phyloP scores from a whole-genome alignment of 2,329 filamentous ascomycete genomes.

The Pseudopyricularia javanii region DNA sequence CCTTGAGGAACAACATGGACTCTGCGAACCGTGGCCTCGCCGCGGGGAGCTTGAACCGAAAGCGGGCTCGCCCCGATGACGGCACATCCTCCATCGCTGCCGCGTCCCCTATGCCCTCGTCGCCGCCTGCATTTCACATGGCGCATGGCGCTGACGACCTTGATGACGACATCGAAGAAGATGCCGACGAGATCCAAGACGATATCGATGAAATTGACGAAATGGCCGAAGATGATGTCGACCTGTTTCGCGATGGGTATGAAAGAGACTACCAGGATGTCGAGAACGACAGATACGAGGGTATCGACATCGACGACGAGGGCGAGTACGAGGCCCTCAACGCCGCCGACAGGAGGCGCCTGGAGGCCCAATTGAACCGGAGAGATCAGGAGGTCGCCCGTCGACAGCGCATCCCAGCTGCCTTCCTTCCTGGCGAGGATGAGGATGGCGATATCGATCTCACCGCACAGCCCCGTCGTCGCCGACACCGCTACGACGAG shows the following conservation, averaged over 20 bases:
- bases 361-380: constrained; percentile 62
- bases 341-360: constrained; percentile 50
- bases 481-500: constrained; percentile 86
- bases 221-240: constrained; percentile 68
- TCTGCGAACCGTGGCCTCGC: constrained; percentile 66
- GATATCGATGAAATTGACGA: constrained; percentile 70
- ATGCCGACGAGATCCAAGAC: constrained; percentile 58
- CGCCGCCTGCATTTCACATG: constrained; percentile 50
- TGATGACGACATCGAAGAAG: constrained; percentile 56
- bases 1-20: constrained; percentile 66
- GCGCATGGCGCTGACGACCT: constrained; percentile 56
- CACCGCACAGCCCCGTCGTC: constrained; percentile 71
- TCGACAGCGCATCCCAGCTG: constrained; percentile 54
- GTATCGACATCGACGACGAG: constrained; percentile 64
- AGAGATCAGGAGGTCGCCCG: constrained; percentile 62
- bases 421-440: constrained; percentile 69
- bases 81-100: constrained; percentile 34
- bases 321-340: constrained; percentile 62
- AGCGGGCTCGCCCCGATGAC: constrained; percentile 41
- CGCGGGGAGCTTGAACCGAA: constrained; percentile 35
- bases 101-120: constrained; percentile 50
- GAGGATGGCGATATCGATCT: constrained; percentile 68
- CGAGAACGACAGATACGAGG: constrained; percentile 58
- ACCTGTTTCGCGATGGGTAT: constrained; percentile 63
- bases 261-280: constrained; percentile 59